Evolutionary conservation across 345 rosid species (phyloP), one percentile per base, ranked within the genome.

Genomic region (Eucalyptus tenuipes): DNA sequence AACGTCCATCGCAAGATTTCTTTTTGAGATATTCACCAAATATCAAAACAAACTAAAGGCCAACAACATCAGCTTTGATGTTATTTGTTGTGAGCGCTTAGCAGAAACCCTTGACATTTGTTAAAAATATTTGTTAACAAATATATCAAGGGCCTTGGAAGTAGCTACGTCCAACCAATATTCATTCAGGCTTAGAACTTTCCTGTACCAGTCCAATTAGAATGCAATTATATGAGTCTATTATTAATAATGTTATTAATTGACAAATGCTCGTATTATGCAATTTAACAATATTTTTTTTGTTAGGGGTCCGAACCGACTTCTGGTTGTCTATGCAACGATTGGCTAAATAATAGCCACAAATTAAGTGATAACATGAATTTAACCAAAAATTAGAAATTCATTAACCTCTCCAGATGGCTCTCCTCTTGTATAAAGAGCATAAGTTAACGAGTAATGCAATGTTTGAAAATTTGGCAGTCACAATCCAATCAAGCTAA

Each of bases 1-100:
- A 18, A 52, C 0, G 10, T 18, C 4, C 55, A 52, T 7, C 9
- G 1, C 0, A 0, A 7, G 22, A 52, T 52, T 52, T 52, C 24
- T 52, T 52, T 2, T 52, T 52, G 24, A 52, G 10, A 52, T 52
- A 52, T 52, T 52, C 55, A 52, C 55, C 55, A 18, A 52, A 52
- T 52, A 52, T 52, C 10, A 18, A 0, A 52, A 52, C 55, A 52
- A 52, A 52, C 4, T 52, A 52, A 18, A 52, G 24, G 24, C 55
- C 0, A 52, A 52, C 55, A 52, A 18, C 55, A 18, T 52, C 4
- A 52, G 55, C 55, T 52, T 52, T 52, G 55, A 52, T 52, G 18
- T 52, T 52, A 18, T 52, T 52, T 18, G 10, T 7, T 18, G 55
- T 52, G 55, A 52, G 55, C 0, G 1, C 10, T 0, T 52, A 52